phyloP scores from a whole-genome alignment of 306 rosid species.

The peach (Prunus persica) region Prunus_persica_NCBIv2 NC_034011.1:20569501-20570000 shows the following conservation, averaged over 20 bases:
- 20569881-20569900: constrained; percentile 29
- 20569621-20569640: constrained; percentile 21
- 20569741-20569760: constrained; percentile 14
- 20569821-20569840: constrained; percentile 25
- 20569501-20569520: constrained; percentile 26
- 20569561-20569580: constrained; percentile 17
- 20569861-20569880: constrained; percentile 25
- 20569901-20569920: constrained; percentile 23
- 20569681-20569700: constrained; percentile 23
- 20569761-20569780: constrained; percentile 19
- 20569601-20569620: constrained; percentile 24
- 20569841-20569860: constrained; percentile 17
- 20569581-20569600: constrained; percentile 15
- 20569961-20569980: constrained; percentile 48
- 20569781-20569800: constrained; percentile 30
- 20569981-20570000: constrained; percentile 45
- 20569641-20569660: constrained; percentile 35
- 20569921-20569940: constrained; percentile 29
- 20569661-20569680: constrained; percentile 6
- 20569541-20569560: constrained; percentile 26
- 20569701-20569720: constrained; percentile 25
- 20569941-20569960: constrained; percentile 27
- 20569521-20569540: constrained; percentile 29
- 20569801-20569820: constrained; percentile 29
- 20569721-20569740: constrained; percentile 9